Base-by-base conservation (phyloP, 2,329 filamentous ascomycete species). In the Berkeleyomyces rouxiae region DNA sequence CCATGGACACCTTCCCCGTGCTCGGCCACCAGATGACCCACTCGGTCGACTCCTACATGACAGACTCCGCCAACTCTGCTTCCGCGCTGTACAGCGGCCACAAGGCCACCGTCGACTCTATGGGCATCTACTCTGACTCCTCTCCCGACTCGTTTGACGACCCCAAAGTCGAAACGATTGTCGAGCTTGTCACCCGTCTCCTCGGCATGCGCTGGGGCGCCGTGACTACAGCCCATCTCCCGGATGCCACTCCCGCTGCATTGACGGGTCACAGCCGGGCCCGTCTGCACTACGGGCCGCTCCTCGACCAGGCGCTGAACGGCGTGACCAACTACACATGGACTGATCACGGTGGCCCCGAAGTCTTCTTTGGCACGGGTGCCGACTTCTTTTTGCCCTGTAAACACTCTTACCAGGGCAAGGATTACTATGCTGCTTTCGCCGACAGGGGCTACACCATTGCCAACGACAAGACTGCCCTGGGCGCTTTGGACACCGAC, bases 21-120 rank as follows among this genome's bases (percentile, higher is more conserved):
- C 71, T 92, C 9, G 89, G 89, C 31, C 89, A 95, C 72, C 88
- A 92, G 74, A 92, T 93, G 85, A 91, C 88, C 9, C 88, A 92
- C 74, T 91, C 87, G 1, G 82, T 93, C 70, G 88, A 92, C 74
- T 84, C 79, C 59, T 92, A 88, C 78, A 92, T 93, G 70, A 93
- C 88, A 44, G 88, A 93, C 72, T 89, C 85, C 65, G 89, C 89
- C 73, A 93, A 93, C 75, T 90, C 86, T 4, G 88, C 88, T 3
- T 88, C 86, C 49, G 87, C 88, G 13, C 77, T 93, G 16, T 93
- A 92, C 75, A 84, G 82, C 33, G 89, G 89, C 42, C 88, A 93
- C 77, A 93, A 93, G 79, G 86, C 82, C 69, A 87, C 83, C 0
- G 88, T 92, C 67, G 91, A 93, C 69, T 86, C 87, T 36, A 81